These are phyloP conservation scores for Penicillium sp. DNA, from an alignment of 2,329 filamentous ascomycete genomes.

Conservation along the genomic window DNA sequence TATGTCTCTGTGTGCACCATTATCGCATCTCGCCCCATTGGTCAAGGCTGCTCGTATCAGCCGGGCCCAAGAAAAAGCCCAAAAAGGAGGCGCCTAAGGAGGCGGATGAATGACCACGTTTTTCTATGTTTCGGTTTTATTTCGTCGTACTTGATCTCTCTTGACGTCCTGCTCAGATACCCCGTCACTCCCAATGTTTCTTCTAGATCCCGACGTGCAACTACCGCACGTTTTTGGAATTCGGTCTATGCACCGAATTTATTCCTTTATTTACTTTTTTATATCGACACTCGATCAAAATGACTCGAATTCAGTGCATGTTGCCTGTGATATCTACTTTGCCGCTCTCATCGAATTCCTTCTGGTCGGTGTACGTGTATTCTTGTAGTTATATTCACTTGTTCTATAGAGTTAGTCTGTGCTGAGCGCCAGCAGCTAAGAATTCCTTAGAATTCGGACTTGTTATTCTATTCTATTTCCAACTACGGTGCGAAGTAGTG, in stretches of 20 bases:
- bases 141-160: constrained; percentile 27
- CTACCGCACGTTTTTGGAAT: constrained; percentile 17
- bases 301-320: neutral
- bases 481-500: neutral
- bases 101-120: constrained; percentile 26
- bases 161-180: constrained; percentile 34
- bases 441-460: neutral
- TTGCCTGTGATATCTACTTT: constrained; percentile 2
- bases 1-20: constrained; percentile 72
- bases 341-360: neutral
- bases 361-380: constrained; percentile 10
- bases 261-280: constrained; percentile 10
- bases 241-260: constrained; percentile 15
- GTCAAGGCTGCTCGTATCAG: constrained; percentile 83
- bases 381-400: constrained; percentile 13
- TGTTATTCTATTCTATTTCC: neutral
- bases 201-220: constrained; percentile 24
- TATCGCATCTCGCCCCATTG: constrained; percentile 77
- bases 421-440: neutral
- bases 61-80: constrained; percentile 78
- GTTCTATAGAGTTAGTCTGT: neutral
- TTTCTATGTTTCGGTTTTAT: constrained; percentile 22
- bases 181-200: constrained; percentile 26
- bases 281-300: constrained; percentile 21
- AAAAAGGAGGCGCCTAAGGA: constrained; percentile 59